Base-by-base conservation (phyloP, 192 early-diverging fungal species). In the Phlyctochytrium arcticum region DNA sequence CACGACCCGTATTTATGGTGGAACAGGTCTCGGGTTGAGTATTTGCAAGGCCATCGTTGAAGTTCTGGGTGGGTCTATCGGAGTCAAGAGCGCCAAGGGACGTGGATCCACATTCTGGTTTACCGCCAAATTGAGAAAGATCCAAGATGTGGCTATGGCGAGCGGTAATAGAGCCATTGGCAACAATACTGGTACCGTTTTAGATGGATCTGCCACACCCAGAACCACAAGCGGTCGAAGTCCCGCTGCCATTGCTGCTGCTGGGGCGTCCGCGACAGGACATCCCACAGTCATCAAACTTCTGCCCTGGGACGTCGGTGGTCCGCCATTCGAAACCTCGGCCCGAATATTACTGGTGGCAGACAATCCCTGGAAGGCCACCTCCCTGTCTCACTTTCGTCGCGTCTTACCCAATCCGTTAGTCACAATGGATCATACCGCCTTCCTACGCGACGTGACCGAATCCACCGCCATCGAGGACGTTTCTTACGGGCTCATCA, bases 11-110 rank as follows among this genome's bases (percentile, higher is more conserved):
- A 57, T n/a, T 7, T 65, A 65, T 36, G 63, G 63, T 8, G 63
- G 63, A 30, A 37, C 63, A 12, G 63, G 63, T 5, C 35, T 65
- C 6, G 63, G 63, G 5, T 50, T 65, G 19, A 53, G 33, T 36
- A 65, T 65, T 29, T 65, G 63, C 37, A 27, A 42, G 19, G 15
- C 46, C 49, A 48, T 65, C 36, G 32, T 39, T 4, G 39, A 65
- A 9, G 21, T 56, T 15, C 54, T 65, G 63, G 54, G 54, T 0
- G 63, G 63, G 34, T 23, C 23, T n/a, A 32, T 65, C 15, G 54
- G 50, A 6, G 21, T 56, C 8, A 54, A 15, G 0, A 65, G 63
- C 54, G 12, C 19, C 1, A 62, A 51, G 48, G 60, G 60, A 12
- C 23, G 32, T 8, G 60, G 60, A 24, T 10, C 47, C 31, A 34